Conservation (phyloP, 2,329 filamentous ascomycete species). For the Curvularia lunata region DNA sequence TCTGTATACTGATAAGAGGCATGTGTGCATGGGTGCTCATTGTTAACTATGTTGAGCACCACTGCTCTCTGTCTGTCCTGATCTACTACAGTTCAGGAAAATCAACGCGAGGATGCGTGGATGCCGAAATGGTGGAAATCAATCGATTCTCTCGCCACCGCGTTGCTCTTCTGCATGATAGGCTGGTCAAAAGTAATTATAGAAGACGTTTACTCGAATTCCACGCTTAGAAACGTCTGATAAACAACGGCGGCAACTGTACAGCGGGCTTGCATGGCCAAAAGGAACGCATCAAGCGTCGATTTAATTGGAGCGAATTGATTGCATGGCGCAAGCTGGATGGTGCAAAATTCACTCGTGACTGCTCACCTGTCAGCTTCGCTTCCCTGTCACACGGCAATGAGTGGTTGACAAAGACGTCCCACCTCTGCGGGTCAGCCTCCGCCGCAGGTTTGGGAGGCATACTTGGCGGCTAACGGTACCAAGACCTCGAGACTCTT, state of each 20-base stretch:
- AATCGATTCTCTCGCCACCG: not conserved
- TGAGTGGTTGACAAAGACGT: not conserved
- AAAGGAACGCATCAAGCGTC: not conserved
- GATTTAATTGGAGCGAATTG: not conserved
- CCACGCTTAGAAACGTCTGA: not conserved
- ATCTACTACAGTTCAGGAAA: no score
- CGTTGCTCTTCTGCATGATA: not conserved
- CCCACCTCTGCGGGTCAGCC: not conserved
- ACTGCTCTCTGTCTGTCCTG: no score
- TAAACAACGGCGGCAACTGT: not conserved
- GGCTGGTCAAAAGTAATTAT: not conserved
- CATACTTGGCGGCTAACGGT: not conserved
- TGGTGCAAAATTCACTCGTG: not conserved
- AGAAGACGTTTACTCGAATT: not conserved
- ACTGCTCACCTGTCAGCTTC: not conserved
- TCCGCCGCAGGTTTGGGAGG: not conserved
- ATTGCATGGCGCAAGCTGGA: not conserved
- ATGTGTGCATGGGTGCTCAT: not conserved
- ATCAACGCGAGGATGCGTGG: no score
- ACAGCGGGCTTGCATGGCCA: not conserved
- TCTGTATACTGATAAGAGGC: not conserved
- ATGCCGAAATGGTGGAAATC: not conserved
- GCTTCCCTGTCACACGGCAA: not conserved
- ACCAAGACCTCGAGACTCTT: constrained; percentile 1
- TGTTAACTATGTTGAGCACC: not conserved